Evolutionary conservation across 371 early-diverging fungal genomes (phyloP).

Genomic region (Encephalitozoon intestinalis): DNA sequence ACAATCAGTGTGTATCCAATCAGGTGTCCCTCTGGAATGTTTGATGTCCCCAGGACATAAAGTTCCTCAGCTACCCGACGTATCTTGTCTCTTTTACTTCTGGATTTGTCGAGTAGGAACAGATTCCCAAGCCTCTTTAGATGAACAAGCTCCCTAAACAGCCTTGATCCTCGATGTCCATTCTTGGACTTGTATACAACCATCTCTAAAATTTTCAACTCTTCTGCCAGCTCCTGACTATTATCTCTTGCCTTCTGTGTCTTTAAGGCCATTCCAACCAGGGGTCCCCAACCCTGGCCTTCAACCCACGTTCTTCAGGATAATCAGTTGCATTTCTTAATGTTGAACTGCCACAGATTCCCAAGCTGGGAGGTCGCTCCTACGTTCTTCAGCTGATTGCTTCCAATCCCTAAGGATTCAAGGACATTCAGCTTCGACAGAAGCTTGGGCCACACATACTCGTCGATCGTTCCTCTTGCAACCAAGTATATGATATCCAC

Average conservation of each 20-base stretch:
- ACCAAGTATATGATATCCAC: slow-evolving; percentile 65
- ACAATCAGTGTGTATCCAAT: not conserved
- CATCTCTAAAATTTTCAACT: not conserved
- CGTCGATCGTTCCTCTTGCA: slow-evolving; percentile 63
- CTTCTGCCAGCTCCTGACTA: not conserved
- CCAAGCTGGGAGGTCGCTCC: not conserved
- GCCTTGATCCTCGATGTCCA: not conserved
- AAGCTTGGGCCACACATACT: slow-evolving; percentile 54
- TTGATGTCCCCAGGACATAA: not conserved
- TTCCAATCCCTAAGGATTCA: slow-evolving; percentile 50
- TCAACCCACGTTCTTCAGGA: not conserved
- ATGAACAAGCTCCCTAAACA: slow-evolving; percentile 3
- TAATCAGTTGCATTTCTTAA: not conserved
- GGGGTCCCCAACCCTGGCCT: not conserved
- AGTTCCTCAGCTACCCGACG: not conserved
- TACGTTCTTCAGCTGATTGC: slow-evolving; percentile 47
- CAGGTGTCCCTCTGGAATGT: not conserved
- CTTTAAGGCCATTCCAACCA: not conserved
- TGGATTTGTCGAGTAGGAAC: not conserved
- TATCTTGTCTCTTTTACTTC: not conserved
- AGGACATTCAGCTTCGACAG: slow-evolving; percentile 52
- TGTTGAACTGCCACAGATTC: not conserved
- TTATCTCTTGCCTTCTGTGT: not conserved
- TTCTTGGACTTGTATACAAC: slow-evolving; percentile 1
- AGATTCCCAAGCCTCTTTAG: not conserved